phyloP scores from a whole-genome alignment of 768 basidiomycete genomes.

The Favolaschia claudopus region DNA sequence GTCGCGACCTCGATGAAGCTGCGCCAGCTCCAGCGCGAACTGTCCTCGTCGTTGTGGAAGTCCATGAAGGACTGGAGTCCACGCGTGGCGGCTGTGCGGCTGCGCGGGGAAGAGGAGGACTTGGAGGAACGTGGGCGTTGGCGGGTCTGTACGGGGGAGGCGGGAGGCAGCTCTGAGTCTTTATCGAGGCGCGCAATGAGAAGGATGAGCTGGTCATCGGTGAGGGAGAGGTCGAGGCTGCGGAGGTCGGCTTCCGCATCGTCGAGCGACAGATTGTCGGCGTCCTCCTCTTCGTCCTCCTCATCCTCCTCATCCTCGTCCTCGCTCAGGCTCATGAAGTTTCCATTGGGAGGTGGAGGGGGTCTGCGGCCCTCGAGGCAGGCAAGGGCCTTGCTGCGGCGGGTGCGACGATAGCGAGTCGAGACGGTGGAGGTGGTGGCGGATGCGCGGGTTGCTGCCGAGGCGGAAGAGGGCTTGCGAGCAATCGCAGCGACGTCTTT shows the following conservation, averaged over 20 bases:
- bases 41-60: constrained; percentile 48
- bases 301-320: constrained; percentile 49
- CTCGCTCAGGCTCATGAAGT: constrained; percentile 61
- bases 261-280: too few species aligned
- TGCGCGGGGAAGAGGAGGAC: constrained; percentile 27
- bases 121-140: constrained; percentile 2
- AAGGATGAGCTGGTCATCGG: constrained; percentile 20
- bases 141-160: neutral
- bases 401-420: constrained; percentile 40
- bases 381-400: constrained; percentile 54
- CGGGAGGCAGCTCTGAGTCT: constrained; percentile 17
- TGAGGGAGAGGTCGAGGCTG: constrained; percentile 12
- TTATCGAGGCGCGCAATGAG: constrained; percentile 20
- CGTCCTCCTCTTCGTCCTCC: too few species aligned
- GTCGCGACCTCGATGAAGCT: constrained; percentile 54
- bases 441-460: constrained; percentile 15
- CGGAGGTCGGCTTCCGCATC: constrained; percentile 26
- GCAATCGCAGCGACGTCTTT: too few species aligned
- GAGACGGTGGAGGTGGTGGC: constrained; percentile 22
- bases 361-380: constrained; percentile 52
- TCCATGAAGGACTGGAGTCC: constrained; percentile 58
- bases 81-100: constrained; percentile 53
- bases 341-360: constrained; percentile 29
- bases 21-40: constrained; percentile 50
- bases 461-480: constrained; percentile 18